Evolutionary conservation across 371 early-diverging fungal genomes (phyloP), one percentile per base, ranked within the genome.

Genomic region (Haplosporangium sp.): DNA sequence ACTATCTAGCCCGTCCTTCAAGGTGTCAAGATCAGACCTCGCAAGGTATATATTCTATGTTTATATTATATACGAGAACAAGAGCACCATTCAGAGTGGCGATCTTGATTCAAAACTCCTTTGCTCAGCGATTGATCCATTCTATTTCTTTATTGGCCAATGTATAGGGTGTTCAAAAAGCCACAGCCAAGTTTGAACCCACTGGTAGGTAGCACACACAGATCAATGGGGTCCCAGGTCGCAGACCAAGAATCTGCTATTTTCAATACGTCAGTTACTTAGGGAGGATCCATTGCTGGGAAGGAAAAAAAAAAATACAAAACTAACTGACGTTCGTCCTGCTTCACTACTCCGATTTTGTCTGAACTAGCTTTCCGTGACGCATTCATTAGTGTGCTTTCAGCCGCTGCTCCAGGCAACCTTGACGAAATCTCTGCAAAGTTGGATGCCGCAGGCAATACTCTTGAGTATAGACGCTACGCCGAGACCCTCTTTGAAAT

Each of bases 391-490:
- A 82, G 85, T 65, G 84, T 87, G 74, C 82, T 93, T 59, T 79
- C 82, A 41, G 74, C 84, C 55, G 83, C 87, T 50, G 81, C 87
- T 56, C 87, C 90, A 62, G 91, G 88, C 59, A 87, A 93, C 81
- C 92, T 92, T 82, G 87, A 91, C 56, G 87, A 86, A 59, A 83
- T 94, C 62, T 87, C 91, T 45, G 63, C 83, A 74, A 87, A 88
- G 69, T 90, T 97, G 69, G 97, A 97, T 84, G 77, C 81, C 40
- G 91, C 91, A 59, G 95, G 93, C 63, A 93, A 93, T 70, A 94
- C 93, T 71, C 91, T 96, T 74, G 96, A 96, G 74, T 95, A 94
- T 86, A 93, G 94, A 81, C 92, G 94, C 79, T 97, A 97, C 93
- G 94, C 91, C 67, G 97, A 97, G 74, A 86, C 94, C 41, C 89